phyloP scores from a whole-genome alignment of 306 rosid genomes.

The Luffa aegyptiaca region DNA sequence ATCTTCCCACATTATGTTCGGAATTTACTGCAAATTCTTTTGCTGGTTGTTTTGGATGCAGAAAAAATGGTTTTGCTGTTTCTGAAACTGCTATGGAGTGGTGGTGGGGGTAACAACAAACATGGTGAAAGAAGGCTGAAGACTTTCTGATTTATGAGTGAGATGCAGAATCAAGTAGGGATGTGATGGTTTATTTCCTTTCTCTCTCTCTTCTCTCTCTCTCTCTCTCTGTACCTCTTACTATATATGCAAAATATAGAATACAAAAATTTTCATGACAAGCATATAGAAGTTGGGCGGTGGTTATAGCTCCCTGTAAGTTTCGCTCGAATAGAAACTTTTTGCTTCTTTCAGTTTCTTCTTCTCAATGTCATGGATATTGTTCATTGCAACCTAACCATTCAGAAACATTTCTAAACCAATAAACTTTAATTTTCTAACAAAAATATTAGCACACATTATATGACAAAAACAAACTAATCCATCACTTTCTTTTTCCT shows the following conservation, averaged over 20 bases:
- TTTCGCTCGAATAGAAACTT: conserved; percentile 7
- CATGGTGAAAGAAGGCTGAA: not conserved
- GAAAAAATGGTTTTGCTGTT: conserved; percentile 33
- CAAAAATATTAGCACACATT: not conserved
- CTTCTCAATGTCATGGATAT: not conserved
- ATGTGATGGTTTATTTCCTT: not conserved
- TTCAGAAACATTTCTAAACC: not conserved
- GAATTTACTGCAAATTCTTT: not conserved
- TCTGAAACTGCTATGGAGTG: conserved; percentile 9
- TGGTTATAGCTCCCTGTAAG: not conserved
- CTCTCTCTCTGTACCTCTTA: not conserved
- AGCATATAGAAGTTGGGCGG: not conserved
- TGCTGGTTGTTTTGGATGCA: not conserved
- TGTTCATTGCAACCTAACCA: not conserved
- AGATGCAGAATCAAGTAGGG: not conserved
- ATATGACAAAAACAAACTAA: not conserved
- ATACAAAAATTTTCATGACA: not conserved
- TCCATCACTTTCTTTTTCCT: too few relatives aligned
- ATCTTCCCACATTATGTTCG: not conserved
- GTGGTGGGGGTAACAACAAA: not conserved
- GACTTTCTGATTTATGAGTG: not conserved
- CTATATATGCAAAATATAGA: conserved; percentile 2
- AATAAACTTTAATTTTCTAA: not conserved
- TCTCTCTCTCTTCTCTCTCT: not conserved
- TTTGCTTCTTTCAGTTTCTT: conserved; percentile 1